A percentile compares a stretch with the other conserved stretches of the same genome.
phyloP scores from a whole-genome alignment of 2,329 filamentous ascomycete genomes.

The Thermothelomyces thermophilus region DNA sequence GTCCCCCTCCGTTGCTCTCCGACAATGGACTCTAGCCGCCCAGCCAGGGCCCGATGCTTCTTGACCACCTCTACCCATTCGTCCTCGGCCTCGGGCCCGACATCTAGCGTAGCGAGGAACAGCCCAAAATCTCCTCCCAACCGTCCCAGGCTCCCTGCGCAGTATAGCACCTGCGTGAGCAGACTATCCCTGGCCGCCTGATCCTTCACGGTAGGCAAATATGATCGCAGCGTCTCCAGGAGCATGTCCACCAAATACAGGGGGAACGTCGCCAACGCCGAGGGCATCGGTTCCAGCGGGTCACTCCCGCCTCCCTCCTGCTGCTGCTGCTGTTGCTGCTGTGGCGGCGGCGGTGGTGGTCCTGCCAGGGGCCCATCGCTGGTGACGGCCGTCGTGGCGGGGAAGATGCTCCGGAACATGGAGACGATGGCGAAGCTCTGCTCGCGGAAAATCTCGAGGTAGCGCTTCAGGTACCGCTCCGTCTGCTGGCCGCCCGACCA shows the following conservation, averaged over 20 bases:
- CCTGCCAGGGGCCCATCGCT: conserved; percentile 17
- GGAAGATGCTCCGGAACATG: conserved; percentile 88
- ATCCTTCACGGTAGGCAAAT: conserved; percentile 77
- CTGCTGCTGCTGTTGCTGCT: neutral
- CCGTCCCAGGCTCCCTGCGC: conserved; percentile 81
- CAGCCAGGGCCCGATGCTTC: conserved; percentile 78
- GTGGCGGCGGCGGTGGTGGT: neutral
- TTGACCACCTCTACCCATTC: conserved; percentile 89
- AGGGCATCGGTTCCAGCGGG: conserved; percentile 56
- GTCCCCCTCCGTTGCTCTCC: conserved; percentile 41
- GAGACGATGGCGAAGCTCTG: conserved; percentile 95
- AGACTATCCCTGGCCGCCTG: conserved; percentile 77
- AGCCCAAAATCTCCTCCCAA: conserved; percentile 90
- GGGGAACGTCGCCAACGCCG: conserved; percentile 76
- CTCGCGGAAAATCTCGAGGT: conserved; percentile 95
- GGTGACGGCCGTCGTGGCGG: conserved; percentile 38
- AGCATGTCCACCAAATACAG: conserved; percentile 76
- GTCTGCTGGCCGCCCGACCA: conserved; percentile 81
- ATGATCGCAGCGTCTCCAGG: conserved; percentile 64
- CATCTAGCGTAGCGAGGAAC: conserved; percentile 61
- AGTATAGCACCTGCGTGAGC: conserved; percentile 87
- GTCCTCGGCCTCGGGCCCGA: conserved; percentile 41
- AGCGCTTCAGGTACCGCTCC: conserved; percentile 87
- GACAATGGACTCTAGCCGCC: conserved; percentile 64
- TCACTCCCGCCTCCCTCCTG: conserved; percentile 2